phyloP scores from a whole-genome alignment of 176 grass and related monocot genomes.

The Stipa capillata region DNA sequence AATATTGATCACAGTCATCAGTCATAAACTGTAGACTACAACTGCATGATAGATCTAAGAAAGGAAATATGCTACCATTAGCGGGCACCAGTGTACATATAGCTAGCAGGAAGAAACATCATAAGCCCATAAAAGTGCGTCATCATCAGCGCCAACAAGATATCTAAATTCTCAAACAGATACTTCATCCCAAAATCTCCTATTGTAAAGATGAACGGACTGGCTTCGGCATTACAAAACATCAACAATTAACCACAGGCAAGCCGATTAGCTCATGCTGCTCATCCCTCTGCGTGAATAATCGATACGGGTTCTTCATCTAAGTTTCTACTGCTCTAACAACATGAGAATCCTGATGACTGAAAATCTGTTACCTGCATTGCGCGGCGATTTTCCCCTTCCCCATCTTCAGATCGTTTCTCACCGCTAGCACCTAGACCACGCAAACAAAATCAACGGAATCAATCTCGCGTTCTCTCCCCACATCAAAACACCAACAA shows the following conservation, averaged over 20 bases:
- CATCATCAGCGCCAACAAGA: neutral
- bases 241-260: neutral
- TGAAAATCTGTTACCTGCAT: constrained; percentile 54
- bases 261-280: neutral
- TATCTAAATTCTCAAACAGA: neutral
- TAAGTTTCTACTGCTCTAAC: neutral
- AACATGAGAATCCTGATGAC: neutral
- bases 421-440: constrained; percentile 68
- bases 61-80: neutral
- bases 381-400: constrained; percentile 98
- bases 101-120: neutral
- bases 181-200: neutral
- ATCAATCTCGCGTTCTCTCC: neutral
- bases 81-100: neutral
- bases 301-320: neutral
- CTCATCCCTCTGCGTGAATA: neutral
- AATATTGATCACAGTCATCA: neutral
- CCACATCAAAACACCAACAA: neutral
- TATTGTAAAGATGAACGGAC: neutral
- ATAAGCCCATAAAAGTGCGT: neutral
- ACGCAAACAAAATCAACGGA: neutral
- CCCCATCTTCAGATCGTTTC: constrained; percentile 94
- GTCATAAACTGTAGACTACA: neutral
- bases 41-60: neutral
- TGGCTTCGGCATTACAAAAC: neutral